Conservation (phyloP, 441 rosid species). For the Francoa sonchifolia region DNA sequence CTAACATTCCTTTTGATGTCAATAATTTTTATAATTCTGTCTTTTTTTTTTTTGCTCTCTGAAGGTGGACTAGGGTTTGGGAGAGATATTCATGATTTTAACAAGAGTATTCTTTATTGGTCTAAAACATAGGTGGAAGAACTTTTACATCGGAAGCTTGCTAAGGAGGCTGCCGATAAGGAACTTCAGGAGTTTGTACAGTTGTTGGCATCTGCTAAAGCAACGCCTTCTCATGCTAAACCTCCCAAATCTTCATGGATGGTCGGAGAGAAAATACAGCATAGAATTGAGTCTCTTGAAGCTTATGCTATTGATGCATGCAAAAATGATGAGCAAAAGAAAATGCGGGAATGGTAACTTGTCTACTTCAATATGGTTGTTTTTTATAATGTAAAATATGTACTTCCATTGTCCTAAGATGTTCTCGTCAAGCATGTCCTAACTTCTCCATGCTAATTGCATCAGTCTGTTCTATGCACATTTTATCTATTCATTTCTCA, state of each 20-base stretch:
- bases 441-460: too few species aligned
- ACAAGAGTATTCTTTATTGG: too few species aligned
- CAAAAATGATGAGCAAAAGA: conserved; percentile 55
- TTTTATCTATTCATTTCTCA: conserved; percentile 5
- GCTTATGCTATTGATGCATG: conserved; percentile 78
- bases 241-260: conserved; percentile 79
- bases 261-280: conserved; percentile 41
- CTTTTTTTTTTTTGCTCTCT: too few species aligned
- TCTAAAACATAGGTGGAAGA: conserved; percentile 60
- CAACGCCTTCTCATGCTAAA: conserved; percentile 46
- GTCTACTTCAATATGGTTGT: conserved; percentile 1
- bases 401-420: conserved; percentile 1
- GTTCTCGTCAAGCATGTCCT: neutral
- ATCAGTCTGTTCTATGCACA: too few species aligned
- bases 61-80: too few species aligned
- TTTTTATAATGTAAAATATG: neutral
- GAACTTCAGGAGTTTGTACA: conserved; percentile 68
- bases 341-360: conserved; percentile 64
- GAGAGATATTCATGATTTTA: too few species aligned
- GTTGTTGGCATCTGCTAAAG: conserved; percentile 57
- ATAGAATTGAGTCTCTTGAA: conserved; percentile 61
- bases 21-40: too few species aligned
- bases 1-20: too few species aligned
- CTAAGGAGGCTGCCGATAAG: conserved; percentile 67
- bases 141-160: conserved; percentile 46